Evolutionary conservation across 2,329 filamentous ascomycete genomes (phyloP).

Genomic region (Setomelanomma holmii): DNA sequence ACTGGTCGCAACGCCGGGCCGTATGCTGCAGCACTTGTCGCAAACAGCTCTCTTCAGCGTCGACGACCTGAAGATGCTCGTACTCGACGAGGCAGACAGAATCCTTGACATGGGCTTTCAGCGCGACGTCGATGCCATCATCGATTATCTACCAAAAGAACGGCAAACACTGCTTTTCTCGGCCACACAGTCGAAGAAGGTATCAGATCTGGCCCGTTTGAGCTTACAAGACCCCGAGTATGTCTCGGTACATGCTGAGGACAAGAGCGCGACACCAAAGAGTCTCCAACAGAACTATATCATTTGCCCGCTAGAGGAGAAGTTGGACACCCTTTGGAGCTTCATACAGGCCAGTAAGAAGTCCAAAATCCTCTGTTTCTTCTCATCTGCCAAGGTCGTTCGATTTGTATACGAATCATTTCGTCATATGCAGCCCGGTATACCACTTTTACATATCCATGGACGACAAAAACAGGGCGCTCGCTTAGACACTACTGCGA

Average conservation of each 20-base stretch:
- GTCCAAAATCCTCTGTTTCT: constrained; percentile 92
- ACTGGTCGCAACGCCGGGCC: constrained; percentile 89
- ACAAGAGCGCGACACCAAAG: constrained; percentile 78
- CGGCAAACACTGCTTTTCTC: constrained; percentile 95
- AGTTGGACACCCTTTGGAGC: constrained; percentile 89
- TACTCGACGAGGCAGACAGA: constrained; percentile 93
- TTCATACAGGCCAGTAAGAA: constrained; percentile 93
- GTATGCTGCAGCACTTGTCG: constrained; percentile 94
- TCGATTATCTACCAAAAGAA: constrained; percentile 85
- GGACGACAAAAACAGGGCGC: constrained; percentile 92
- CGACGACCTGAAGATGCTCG: constrained; percentile 88
- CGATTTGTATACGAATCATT: constrained; percentile 95
- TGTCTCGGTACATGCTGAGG: constrained; percentile 88
- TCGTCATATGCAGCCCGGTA: constrained; percentile 90
- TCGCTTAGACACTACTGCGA: constrained; percentile 83
- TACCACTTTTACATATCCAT: constrained; percentile 89
- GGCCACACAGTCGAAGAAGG: constrained; percentile 92
- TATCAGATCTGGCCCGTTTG: constrained; percentile 88
- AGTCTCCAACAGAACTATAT: constrained; percentile 92
- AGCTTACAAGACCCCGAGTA: constrained; percentile 93
- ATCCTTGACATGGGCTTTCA: constrained; percentile 99
- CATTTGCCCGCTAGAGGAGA: constrained; percentile 82
- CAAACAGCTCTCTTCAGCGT: constrained; percentile 91
- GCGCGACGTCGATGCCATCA: constrained; percentile 84
- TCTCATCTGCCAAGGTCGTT: constrained; percentile 95